phyloP scores from a whole-genome alignment of 192 early-diverging fungal genomes.

The Thoreauomyces humboldtii region DNA sequence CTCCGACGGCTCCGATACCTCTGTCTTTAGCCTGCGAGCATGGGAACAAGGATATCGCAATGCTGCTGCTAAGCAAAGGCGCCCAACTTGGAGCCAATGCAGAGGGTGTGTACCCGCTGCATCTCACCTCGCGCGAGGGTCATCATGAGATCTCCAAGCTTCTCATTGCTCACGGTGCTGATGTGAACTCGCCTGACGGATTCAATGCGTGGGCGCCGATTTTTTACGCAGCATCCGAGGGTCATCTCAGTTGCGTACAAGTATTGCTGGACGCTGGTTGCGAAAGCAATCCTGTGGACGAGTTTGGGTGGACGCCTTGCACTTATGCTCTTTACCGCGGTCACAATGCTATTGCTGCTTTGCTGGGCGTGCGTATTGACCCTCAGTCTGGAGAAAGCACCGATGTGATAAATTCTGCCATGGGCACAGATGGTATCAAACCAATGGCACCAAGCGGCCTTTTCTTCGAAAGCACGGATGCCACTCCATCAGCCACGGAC shows the following conservation, averaged over 20 bases:
- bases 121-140: constrained; percentile 85
- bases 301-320: constrained; percentile 75
- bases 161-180: constrained; percentile 68
- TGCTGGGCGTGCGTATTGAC: constrained; percentile 32
- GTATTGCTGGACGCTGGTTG: constrained; percentile 78
- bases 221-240: constrained; percentile 94
- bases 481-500: constrained; percentile 26
- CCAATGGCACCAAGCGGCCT: constrained; percentile 50
- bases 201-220: constrained; percentile 95
- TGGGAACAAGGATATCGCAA: constrained; percentile 84
- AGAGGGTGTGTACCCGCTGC: constrained; percentile 84
- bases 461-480: constrained; percentile 26
- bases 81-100: constrained; percentile 71
- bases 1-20: constrained; percentile 62
- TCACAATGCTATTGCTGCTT: constrained; percentile 43
- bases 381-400: neutral
- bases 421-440: constrained; percentile 22
- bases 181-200: constrained; percentile 80
- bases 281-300: constrained; percentile 73
- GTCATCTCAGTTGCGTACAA: constrained; percentile 76
- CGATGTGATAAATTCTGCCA: neutral
- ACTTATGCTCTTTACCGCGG: constrained; percentile 75
- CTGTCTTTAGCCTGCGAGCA: constrained; percentile 89
- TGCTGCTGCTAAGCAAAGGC: constrained; percentile 72
- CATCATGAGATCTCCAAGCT: constrained; percentile 67